Percentiles rank a stretch among this genome's conserved stretches.
Evolutionary conservation across 441 rosid species (phyloP).

Genomic region (Aquilaria agallochum): DNA sequence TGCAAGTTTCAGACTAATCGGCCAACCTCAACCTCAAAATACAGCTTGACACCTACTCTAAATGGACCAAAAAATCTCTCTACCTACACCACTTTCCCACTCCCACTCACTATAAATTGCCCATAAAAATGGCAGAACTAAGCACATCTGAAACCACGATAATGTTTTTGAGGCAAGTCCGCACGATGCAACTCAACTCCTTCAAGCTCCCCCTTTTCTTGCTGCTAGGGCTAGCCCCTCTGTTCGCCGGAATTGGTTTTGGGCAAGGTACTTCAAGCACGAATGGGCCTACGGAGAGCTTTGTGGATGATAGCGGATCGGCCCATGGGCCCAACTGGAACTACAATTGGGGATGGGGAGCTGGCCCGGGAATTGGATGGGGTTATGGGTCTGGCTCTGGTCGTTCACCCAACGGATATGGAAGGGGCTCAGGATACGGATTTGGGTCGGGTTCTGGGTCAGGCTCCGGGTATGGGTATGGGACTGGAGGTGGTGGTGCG

Average conservation of each 20-base stretch:
- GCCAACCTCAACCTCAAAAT: too few relatives aligned
- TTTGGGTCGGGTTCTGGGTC: constrained; percentile 59
- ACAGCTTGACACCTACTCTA: too few relatives aligned
- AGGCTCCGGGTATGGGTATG: constrained; percentile 68
- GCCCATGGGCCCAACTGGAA: constrained; percentile 75
- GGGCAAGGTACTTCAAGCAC: constrained; percentile 21
- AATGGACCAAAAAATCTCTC: too few relatives aligned
- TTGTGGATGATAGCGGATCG: constrained; percentile 49
- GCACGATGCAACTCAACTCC: constrained; percentile 21
- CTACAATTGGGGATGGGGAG: constrained; percentile 85
- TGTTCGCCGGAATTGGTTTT: constrained; percentile 17
- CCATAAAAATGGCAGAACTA: constrained; percentile 6
- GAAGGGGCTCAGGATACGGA: constrained; percentile 73
- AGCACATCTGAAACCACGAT: background rate
- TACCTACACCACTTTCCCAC: background rate
- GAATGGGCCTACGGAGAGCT: constrained; percentile 17
- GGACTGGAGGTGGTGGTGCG: constrained; percentile 52
- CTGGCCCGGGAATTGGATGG: constrained; percentile 67
- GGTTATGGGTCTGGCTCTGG: constrained; percentile 91
- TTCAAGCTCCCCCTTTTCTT: constrained; percentile 22
- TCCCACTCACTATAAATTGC: constrained; percentile 17
- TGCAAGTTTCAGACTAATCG: too few relatives aligned
- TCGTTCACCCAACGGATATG: constrained; percentile 62
- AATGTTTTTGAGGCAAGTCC: background rate
- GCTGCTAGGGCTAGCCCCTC: background rate